Evolutionary conservation across 495 filamentous ascomycete genomes (phyloP).

Genomic region (Lasiosphaeria hispida): DNA sequence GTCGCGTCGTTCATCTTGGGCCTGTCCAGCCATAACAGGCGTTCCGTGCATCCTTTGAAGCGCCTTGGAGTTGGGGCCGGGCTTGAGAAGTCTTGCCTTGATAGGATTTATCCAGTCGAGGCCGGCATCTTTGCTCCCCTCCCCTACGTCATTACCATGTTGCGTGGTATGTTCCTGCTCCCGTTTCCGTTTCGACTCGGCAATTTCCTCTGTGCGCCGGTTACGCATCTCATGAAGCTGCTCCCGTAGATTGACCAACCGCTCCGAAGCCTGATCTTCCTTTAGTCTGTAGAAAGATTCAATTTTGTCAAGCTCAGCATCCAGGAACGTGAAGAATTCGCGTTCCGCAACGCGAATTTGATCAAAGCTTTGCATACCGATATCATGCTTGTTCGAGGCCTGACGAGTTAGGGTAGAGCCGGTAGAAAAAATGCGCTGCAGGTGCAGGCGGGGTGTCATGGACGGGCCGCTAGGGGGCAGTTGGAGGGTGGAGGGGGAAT

Average conservation of each 20-base stretch:
- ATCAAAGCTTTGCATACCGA: conserved; percentile 41
- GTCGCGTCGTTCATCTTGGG: conserved; percentile 51
- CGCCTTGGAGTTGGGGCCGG: conserved; percentile 47
- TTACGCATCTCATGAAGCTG: conserved; percentile 89
- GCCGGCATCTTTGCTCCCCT: conserved; percentile 20
- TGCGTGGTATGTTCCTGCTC: conserved; percentile 17
- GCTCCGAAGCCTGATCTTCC: conserved; percentile 71
- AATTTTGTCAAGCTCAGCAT: conserved; percentile 78
- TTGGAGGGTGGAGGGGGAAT: conserved; percentile 12
- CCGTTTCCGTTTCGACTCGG: conserved; percentile 36
- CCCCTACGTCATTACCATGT: conserved; percentile 15
- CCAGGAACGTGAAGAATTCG: conserved; percentile 78
- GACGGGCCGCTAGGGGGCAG: conserved; percentile 10
- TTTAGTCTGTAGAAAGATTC: conserved; percentile 81
- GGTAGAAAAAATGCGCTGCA: conserved; percentile 30
- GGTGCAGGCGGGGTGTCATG: conserved; percentile 23
- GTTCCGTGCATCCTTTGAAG: conserved; percentile 41
- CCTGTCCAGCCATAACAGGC: conserved; percentile 33
- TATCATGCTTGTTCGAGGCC: conserved; percentile 21
- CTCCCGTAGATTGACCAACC: conserved; percentile 66
- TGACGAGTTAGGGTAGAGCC: conserved; percentile 19
- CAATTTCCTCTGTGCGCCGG: conserved; percentile 69
- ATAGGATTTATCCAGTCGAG: conserved; percentile 43
- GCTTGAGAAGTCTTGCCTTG: conserved; percentile 42
- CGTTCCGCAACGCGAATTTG: conserved; percentile 56